These are phyloP conservation scores for Penicillium flavigenum DNA, from an alignment of 495 filamentous ascomycete species.

Conservation along the genomic window DNA sequence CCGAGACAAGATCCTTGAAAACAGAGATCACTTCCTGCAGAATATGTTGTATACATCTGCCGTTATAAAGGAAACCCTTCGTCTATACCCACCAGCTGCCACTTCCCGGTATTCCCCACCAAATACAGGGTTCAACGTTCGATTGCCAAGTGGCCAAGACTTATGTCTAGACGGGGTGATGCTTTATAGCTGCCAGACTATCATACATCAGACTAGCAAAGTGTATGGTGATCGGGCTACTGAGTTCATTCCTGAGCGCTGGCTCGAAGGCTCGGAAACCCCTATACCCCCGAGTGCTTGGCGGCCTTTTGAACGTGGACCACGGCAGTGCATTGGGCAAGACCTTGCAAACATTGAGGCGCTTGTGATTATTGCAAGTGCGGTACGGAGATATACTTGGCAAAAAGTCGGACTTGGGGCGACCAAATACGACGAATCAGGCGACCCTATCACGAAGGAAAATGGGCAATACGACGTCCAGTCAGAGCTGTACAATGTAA, in stretches of 20 bases:
- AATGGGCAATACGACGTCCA: slow-evolving; percentile 44
- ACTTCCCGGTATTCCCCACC: slow-evolving; percentile 35
- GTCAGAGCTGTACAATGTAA: slow-evolving; percentile 47
- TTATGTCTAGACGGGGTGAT: slow-evolving; percentile 2
- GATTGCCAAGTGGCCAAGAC: background rate
- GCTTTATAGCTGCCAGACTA: slow-evolving; percentile 27
- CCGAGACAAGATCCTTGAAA: too few relatives aligned
- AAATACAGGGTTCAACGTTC: background rate
- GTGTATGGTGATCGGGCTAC: slow-evolving; percentile 17
- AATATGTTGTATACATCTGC: too few relatives aligned
- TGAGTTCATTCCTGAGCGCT: slow-evolving; percentile 26
- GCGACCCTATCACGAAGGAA: slow-evolving; percentile 27
- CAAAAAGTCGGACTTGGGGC: slow-evolving; percentile 21
- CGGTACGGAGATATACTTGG: too few relatives aligned
- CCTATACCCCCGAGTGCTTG: slow-evolving; percentile 33
- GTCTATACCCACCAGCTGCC: slow-evolving; percentile 43
- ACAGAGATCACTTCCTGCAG: too few relatives aligned
- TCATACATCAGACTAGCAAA: slow-evolving; percentile 22
- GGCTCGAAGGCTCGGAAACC: slow-evolving; percentile 17
- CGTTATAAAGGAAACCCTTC: background rate
- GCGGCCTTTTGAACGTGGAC: slow-evolving; percentile 50
- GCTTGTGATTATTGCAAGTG: background rate
- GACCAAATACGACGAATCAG: slow-evolving; percentile 17
- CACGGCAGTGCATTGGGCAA: slow-evolving; percentile 51
- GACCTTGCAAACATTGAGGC: slow-evolving; percentile 47